Evolutionary conservation across 768 basidiomycete genomes (phyloP), one percentile per base, ranked within the genome.

Genomic region (Imleria badia): DNA sequence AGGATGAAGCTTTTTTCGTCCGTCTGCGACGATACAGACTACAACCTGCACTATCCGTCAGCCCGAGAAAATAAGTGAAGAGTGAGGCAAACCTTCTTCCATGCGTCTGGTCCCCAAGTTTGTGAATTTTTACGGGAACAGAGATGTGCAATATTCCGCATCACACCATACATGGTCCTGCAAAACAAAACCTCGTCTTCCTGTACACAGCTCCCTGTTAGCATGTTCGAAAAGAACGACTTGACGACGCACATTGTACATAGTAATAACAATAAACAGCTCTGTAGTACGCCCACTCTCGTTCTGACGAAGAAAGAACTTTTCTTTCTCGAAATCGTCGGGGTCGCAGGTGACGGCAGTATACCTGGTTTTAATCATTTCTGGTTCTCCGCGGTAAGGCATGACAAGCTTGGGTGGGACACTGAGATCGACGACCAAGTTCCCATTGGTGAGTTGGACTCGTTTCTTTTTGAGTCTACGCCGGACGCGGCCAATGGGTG

Each of bases 281-380:
- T 98, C 95, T 13, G 94, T 97, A 52, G 86, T 81, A 49, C 94
- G 79, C 30, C 85, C 84, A 56, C 73, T 81, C 64, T 90, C 82
- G 65, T 88, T 88, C 67, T 97, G 95, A 47, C 94, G 79, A 30
- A 98, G 77, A 55, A 86, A 89, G 70, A 91, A 95, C 12, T 90
- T 87, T 44, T 83, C 83, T 66, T 79, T 81, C 71, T 90, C 85
- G 66, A 95, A 97, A 33, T 95, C 87, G 66, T 98, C 91, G 1
- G 95, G 94, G 66, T 94, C 93, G 68, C 94, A 93, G 11, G 94
- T 97, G 6, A 95, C 89, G 1, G 92, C 94, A 6, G 94, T 94
- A 68, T 87, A 93, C 54, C 89, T 78, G 22, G 85, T 83, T 66
- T 82, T 80, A 60, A 76, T 83, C 66, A 86, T 90, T 71, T 94